These are phyloP conservation scores for Quercus rubra DNA, from an alignment of 306 rosid genomes.

Conservation along the genomic window DNA sequence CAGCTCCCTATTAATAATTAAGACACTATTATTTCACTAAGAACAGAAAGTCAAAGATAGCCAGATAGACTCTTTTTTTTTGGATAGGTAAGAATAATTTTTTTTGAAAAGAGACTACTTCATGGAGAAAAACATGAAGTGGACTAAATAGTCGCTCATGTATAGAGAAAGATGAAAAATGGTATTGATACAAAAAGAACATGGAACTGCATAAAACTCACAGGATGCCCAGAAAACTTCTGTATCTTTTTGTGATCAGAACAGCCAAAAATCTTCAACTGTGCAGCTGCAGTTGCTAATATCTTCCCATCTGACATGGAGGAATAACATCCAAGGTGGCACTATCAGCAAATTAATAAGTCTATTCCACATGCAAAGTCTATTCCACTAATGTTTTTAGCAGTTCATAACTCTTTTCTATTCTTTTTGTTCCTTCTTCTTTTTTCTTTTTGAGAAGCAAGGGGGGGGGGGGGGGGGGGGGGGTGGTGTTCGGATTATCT, in stretches of 20 bases:
- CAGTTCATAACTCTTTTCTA: neutral
- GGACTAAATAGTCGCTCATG: neutral
- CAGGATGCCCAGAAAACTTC: conserved; percentile 96
- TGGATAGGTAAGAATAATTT: too few relatives aligned
- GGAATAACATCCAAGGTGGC: conserved; percentile 16
- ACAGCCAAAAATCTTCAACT: conserved; percentile 67
- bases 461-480: too few relatives aligned
- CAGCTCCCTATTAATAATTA: conserved; percentile 60
- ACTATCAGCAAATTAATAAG: conserved; percentile 28
- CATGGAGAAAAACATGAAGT: too few relatives aligned
- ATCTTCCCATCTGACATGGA: conserved; percentile 66
- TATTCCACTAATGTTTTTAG: neutral
- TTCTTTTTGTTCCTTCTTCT: neutral
- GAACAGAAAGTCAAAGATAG: conserved; percentile 17
- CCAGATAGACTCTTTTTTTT: neutral
- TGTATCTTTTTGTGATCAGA: conserved; percentile 68
- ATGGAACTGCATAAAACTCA: conserved; percentile 46
- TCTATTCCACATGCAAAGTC: neutral
- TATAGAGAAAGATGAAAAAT: conserved; percentile 4
- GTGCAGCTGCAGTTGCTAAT: conserved; percentile 88
- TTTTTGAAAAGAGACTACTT: neutral
- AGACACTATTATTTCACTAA: conserved; percentile 22
- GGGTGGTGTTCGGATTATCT: too few relatives aligned
- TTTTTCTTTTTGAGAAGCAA: neutral
- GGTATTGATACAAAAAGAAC: neutral